Percentiles rank a stretch among this genome's conserved stretches.
phyloP scores from a whole-genome alignment of 2,329 filamentous ascomycete species.

The Ophiostoma fasciatum region DNA sequence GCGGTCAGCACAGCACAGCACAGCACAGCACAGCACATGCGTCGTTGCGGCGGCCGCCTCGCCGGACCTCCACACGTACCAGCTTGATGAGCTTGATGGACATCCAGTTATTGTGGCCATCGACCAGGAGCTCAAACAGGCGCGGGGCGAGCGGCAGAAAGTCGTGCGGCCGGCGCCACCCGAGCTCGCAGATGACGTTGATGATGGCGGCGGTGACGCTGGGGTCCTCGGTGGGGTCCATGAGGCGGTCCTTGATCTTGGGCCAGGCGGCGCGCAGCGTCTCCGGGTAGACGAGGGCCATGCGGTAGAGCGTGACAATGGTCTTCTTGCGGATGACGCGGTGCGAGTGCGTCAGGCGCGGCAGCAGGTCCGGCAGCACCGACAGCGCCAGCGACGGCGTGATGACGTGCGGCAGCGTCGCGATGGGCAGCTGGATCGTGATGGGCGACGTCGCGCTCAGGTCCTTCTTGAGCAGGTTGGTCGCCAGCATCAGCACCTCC shows the following conservation, averaged over 20 bases:
- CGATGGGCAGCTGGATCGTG: conserved; percentile 72
- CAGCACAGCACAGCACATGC: too few relatives aligned
- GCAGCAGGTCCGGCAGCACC: conserved; percentile 70
- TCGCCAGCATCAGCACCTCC: conserved; percentile 93
- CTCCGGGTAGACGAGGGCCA: conserved; percentile 93
- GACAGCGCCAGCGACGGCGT: conserved; percentile 86
- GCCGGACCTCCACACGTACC: too few relatives aligned
- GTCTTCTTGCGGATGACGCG: conserved; percentile 87
- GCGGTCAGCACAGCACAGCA: too few relatives aligned
- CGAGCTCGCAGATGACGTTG: conserved; percentile 91
- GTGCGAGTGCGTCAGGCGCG: conserved; percentile 74
- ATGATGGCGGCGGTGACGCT: conserved; percentile 93
- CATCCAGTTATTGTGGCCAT: conserved; percentile 98
- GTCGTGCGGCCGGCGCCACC: conserved; percentile 85
- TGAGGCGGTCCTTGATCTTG: conserved; percentile 86
- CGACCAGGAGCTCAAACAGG: conserved; percentile 81
- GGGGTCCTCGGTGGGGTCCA: conserved; percentile 78
- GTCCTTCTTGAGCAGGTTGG: conserved; percentile 94
- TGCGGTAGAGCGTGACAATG: conserved; percentile 80
- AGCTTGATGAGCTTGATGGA: conserved; percentile 98
- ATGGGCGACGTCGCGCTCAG: conserved; percentile 56
- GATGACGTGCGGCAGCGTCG: conserved; percentile 86
- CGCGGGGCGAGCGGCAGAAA: conserved; percentile 84
- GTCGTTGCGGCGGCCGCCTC: too few relatives aligned
- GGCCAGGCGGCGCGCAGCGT: conserved; percentile 87